phyloP scores from a whole-genome alignment of 257 asterid genomes.

The Jasminum sambac region DNA sequence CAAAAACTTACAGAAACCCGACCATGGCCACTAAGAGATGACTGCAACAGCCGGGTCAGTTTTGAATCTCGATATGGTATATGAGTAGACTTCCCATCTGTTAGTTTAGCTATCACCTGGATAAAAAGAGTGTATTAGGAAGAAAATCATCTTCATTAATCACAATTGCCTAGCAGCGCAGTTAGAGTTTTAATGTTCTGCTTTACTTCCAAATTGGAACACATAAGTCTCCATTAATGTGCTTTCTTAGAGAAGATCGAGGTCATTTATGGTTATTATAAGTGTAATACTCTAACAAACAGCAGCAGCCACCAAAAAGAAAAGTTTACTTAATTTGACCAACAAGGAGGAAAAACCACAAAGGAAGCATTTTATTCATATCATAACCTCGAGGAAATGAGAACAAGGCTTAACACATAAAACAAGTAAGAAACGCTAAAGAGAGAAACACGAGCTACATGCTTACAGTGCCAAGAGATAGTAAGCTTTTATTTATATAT shows the following conservation, averaged over 20 bases:
- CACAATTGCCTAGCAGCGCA: not conserved
- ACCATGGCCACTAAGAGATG: slow-evolving; percentile 83
- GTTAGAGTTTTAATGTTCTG: not conserved
- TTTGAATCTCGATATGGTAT: slow-evolving; percentile 85
- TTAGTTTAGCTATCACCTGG: slow-evolving; percentile 79
- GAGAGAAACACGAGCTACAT: slow-evolving; percentile 21
- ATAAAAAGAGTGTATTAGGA: slow-evolving; percentile 15
- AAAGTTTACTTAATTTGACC: not conserved
- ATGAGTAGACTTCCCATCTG: slow-evolving; percentile 82
- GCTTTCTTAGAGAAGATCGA: slow-evolving; percentile 1
- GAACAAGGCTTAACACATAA: slow-evolving; percentile 17
- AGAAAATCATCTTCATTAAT: not conserved
- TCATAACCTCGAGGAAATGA: slow-evolving; percentile 15
- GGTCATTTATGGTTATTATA: not conserved
- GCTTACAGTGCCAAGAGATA: slow-evolving; percentile 86
- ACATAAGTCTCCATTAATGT: not conserved
- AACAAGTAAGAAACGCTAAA: slow-evolving; percentile 23
- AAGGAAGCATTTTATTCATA: slow-evolving; percentile 21
- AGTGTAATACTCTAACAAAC: not conserved
- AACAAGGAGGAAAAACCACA: slow-evolving; percentile 11
- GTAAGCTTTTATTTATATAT: slow-evolving; percentile 77
- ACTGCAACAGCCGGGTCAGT: slow-evolving; percentile 78
- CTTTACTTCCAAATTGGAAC: slow-evolving; percentile 5
- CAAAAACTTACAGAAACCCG: slow-evolving; percentile 71
- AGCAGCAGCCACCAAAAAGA: slow-evolving; percentile 13